Evolutionary conservation across 2,329 filamentous ascomycete genomes (phyloP), one percentile per base, ranked within the genome.

Genomic region (Ambrosiella beaveri): DNA sequence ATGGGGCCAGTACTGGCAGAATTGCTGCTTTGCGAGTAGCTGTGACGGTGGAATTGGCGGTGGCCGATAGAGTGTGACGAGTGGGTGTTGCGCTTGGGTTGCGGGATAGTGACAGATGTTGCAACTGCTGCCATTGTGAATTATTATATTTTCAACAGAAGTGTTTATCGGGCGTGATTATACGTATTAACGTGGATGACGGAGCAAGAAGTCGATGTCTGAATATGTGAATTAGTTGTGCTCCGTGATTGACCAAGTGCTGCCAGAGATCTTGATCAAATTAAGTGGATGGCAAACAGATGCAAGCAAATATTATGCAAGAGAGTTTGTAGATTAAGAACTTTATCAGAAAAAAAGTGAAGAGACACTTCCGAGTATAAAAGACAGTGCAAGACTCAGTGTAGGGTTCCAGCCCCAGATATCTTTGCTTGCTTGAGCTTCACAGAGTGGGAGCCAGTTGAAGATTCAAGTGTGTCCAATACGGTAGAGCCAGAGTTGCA

Each of bases 101-200:
- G 54, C 27, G 57, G 57, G 27, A 59, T 59, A 12, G 57, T 38
- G 17, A 59, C 49, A 35, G 57, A 59, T 44, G 47, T 56, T 56
- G 57, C 57, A 39, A 59, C 44, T 15, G 52, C 54, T 35, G 57
- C 54, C 57, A 59, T 59, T 36, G 13, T 40, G 40, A 19, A 35
- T 49, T 17, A n/a, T 27, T 27, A 1, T 27, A 27, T 27, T 27
- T 27, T 27, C 27, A 27, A 27, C 5, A 27, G 27, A 27, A 27
- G 27, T 4, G 27, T 27, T 27, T 27, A 27, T 27, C 27, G 27
- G 27, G 27, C 3, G 27, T 27, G 27, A 4, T 27, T 27, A 27
- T 27, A 27, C 27, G 27, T 27, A 27, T 27, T 27, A 27, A 27
- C 27, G 27, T 27, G 27, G 27, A 27, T 27, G 27, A 27, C 27